phyloP scores from a whole-genome alignment of 805 yeast genomes.

The Lipomyces mesembrius region DNA sequence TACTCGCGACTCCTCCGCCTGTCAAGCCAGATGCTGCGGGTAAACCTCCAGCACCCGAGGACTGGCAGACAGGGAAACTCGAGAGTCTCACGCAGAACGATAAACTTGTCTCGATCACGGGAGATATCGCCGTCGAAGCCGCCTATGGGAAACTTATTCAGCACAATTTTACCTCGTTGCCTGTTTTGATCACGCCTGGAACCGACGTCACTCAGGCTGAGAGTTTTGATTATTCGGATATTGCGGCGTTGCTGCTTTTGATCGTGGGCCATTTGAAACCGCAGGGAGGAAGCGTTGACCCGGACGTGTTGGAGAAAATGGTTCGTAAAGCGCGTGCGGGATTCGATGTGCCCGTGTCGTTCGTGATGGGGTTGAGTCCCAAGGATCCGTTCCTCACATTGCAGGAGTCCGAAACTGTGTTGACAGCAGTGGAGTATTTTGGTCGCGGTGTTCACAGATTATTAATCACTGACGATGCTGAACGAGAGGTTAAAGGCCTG shows the following conservation, averaged over 20 bases:
- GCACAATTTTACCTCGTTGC: conserved; percentile 82
- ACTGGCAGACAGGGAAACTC: conserved; percentile 77
- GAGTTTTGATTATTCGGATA: conserved; percentile 89
- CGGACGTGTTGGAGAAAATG: conserved; percentile 46
- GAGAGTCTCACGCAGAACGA: conserved; percentile 77
- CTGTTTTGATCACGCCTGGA: conserved; percentile 56
- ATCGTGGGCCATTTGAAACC: conserved; percentile 72
- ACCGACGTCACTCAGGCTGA: conserved; percentile 66
- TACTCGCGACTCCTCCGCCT: conserved; percentile 45
- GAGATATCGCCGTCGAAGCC: conserved; percentile 74
- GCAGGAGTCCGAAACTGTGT: conserved; percentile 62
- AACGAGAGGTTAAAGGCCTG: conserved; percentile 67
- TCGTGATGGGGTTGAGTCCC: conserved; percentile 80
- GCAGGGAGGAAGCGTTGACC: conserved; percentile 29
- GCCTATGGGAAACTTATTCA: conserved; percentile 80
- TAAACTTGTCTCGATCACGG: conserved; percentile 71
- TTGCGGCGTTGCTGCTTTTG: conserved; percentile 81
- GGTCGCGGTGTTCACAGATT: conserved; percentile 97
- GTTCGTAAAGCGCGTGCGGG: conserved; percentile 76
- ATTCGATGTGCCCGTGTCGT: conserved; percentile 87
- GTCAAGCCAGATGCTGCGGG: conserved; percentile 24
- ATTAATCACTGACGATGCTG: conserved; percentile 66
- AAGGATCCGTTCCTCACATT: conserved; percentile 87
- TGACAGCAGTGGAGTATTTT: conserved; percentile 78
- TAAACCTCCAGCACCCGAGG: conserved; percentile 41